Percentiles rank a stretch among this genome's conserved stretches.
Evolutionary conservation across 1,139 yeast species (phyloP).

Genomic region (Casaregolazyma suthepensis): DNA sequence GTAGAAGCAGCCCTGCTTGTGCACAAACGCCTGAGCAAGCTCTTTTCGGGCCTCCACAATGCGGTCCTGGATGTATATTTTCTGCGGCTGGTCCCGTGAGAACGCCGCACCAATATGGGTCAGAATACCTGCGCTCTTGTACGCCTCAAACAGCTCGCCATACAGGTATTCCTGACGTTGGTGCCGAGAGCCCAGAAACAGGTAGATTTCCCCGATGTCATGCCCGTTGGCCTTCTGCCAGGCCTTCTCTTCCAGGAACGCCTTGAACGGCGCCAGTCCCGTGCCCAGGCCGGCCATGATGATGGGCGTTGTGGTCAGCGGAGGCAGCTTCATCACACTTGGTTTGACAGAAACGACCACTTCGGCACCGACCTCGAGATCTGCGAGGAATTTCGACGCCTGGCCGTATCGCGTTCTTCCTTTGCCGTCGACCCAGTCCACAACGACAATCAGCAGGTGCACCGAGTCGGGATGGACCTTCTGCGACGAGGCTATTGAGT

Average conservation of each 20-base stretch:
- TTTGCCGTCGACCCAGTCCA: constrained; percentile 86
- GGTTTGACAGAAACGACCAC: constrained; percentile 94
- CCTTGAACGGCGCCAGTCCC: constrained; percentile 97
- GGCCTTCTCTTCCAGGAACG: constrained; percentile 89
- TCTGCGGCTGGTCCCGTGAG: constrained; percentile 94
- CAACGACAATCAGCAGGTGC: constrained; percentile 88
- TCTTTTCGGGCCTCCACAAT: constrained; percentile 71
- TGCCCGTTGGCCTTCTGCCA: constrained; percentile 89
- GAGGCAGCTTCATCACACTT: constrained; percentile 94
- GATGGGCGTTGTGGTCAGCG: constrained; percentile 79
- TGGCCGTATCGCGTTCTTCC: constrained; percentile 91
- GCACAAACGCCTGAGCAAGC: constrained; percentile 72
- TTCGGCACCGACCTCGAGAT: constrained; percentile 72
- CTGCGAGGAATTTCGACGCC: constrained; percentile 85
- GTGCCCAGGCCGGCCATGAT: constrained; percentile 98
- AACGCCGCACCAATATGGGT: constrained; percentile 98
- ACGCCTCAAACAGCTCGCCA: constrained; percentile 98
- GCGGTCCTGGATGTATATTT: constrained; percentile 91
- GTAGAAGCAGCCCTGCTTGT: constrained; percentile 82
- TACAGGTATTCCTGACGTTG: constrained; percentile 91
- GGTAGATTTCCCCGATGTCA: constrained; percentile 82
- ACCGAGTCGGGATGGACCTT: constrained; percentile 85
- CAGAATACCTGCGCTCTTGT: constrained; percentile 81
- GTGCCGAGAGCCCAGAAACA: constrained; percentile 93
- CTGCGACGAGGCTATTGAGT: constrained; percentile 97